A percentile compares a stretch with the other conserved stretches of the same genome.
Evolutionary conservation across 352 stramenopile genomes (phyloP).

Genomic region (Pythium sukuiense): DNA sequence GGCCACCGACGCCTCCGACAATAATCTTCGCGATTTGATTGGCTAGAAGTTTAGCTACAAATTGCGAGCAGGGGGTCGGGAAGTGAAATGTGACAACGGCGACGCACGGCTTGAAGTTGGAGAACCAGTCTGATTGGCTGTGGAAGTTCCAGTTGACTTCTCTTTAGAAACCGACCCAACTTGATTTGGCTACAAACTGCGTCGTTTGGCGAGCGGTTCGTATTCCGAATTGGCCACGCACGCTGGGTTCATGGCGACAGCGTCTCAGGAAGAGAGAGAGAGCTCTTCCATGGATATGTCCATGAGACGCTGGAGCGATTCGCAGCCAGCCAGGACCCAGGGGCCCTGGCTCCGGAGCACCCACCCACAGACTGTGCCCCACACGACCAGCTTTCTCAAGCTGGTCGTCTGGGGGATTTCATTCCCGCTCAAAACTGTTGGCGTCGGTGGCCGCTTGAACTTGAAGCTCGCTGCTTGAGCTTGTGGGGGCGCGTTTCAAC

Average conservation of each 20-base stretch:
- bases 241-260: background rate
- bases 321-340: too few relatives aligned
- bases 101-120: constrained; percentile 25
- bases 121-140: constrained; percentile 14
- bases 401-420: background rate
- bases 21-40: constrained; percentile 10
- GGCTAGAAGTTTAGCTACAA: constrained; percentile 5
- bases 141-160: constrained; percentile 10
- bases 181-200: constrained; percentile 1
- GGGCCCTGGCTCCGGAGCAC: too few relatives aligned
- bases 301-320: background rate
- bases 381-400: too few relatives aligned
- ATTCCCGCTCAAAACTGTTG: constrained; percentile 6
- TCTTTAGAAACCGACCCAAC: background rate
- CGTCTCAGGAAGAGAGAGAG: background rate
- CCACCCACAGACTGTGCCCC: too few relatives aligned
- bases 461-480: constrained; percentile 13
- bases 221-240: background rate
- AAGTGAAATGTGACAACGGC: constrained; percentile 23
- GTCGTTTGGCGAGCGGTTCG: too few relatives aligned
- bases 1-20: background rate
- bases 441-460: constrained; percentile 14
- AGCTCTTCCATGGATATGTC: background rate
- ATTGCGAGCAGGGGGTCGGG: background rate
- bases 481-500: background rate